Base-by-base conservation (phyloP, 306 rosid genomes). In the Acacia acuminata region DNA sequence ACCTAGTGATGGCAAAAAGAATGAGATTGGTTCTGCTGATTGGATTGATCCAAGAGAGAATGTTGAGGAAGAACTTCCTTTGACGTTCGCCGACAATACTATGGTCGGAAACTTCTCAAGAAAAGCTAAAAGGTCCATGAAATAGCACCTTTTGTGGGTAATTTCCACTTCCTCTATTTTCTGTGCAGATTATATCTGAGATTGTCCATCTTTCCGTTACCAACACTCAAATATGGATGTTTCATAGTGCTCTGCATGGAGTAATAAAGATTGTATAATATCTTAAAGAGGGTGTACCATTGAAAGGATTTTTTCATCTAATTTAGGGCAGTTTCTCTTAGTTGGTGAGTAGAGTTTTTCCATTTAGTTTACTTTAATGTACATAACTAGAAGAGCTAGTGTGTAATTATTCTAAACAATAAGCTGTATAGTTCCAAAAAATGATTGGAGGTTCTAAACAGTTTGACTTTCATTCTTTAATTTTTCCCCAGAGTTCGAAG, bases 51-150 rank as follows among this genome's bases (percentile, higher is more conserved):
- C 55, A 17, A 79, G 89, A 82, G 91, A 90, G 43, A 79, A 55
- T 14, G 85, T 65, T 7, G 97, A 94, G 40, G 99, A 92, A 83
- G 94, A 94, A 82, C 89, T 88, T 86, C 93, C 97, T 10, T 88
- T 94, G 86, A 94, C 99, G 60, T 94, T 94, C 82, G 89, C 94
- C 0, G 92, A 94, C 80, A 87, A 71, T 30, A 81, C 69, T 55
- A 71, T 48, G 81, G 88, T 78, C 22, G 80, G 88, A 80, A 90
- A 84, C 68, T 63, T 63, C 38, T 63, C 68, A 63, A 63, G 83
- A 53, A 88, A 82, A 84, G 92, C 91, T 12, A 91, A 86, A 79
- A 88, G 85, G 77, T 60, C 82, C 79, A 20, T 78, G 65, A 82
- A 73, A 68, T 81, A 85, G 83, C 30, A 32, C 40, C 19, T 30